Percentiles rank a stretch among this genome's conserved stretches.
These are phyloP conservation scores for Eleusine coracana DNA, from an alignment of 176 grass and related monocot genomes.

Conservation along the genomic window DNA sequence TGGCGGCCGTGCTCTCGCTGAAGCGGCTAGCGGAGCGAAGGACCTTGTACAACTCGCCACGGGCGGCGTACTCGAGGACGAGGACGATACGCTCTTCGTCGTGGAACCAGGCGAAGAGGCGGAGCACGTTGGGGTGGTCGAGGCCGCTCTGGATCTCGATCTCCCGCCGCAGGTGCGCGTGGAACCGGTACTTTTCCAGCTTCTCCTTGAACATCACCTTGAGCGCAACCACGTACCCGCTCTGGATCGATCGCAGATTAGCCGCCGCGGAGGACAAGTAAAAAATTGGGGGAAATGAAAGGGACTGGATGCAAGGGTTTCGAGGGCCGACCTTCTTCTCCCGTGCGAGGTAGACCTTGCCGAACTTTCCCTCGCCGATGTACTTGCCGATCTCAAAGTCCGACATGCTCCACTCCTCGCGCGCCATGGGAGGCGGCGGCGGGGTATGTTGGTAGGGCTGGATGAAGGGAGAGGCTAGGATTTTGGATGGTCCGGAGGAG, in stretches of 20 bases:
- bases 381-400: conserved; percentile 82
- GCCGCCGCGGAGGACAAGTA: not conserved
- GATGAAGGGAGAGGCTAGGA: not conserved
- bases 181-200: conserved; percentile 42
- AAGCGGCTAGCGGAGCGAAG: conserved; percentile 65
- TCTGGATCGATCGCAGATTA: conserved; percentile 48
- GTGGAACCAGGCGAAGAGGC: conserved; percentile 94
- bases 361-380: conserved; percentile 90
- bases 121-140: conserved; percentile 93
- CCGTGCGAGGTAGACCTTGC: conserved; percentile 88
- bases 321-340: conserved; percentile 64
- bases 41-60: conserved; percentile 82
- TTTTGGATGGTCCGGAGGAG: not conserved
- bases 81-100: conserved; percentile 73
- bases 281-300: not conserved
- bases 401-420: conserved; percentile 60
- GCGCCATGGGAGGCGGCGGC: conserved; percentile 22
- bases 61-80: conserved; percentile 77
- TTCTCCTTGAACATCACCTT: conserved; percentile 86
- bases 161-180: conserved; percentile 73
- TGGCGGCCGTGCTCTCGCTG: conserved; percentile 71
- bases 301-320: not conserved
- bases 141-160: conserved; percentile 85
- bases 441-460: not conserved
- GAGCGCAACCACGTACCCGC: conserved; percentile 81